These are phyloP conservation scores for Penicillium simplicissimum DNA, from an alignment of 495 filamentous ascomycete species.

Conservation along the genomic window DNA sequence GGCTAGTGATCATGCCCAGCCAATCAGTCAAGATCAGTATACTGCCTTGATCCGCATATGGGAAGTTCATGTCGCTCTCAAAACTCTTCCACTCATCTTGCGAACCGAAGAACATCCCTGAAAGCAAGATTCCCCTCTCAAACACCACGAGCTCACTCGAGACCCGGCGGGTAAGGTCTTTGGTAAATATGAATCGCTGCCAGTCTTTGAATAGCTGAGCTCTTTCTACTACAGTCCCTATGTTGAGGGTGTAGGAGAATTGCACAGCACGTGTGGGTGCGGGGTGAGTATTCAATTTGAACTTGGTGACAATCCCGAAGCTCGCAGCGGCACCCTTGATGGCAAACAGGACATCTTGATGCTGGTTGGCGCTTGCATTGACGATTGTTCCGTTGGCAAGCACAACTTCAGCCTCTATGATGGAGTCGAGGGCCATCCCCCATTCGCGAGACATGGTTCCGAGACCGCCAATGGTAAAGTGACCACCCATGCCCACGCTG, in stretches of 20 bases:
- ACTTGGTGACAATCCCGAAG: slow-evolving; percentile 51
- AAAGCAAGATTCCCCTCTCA: slow-evolving; percentile 30
- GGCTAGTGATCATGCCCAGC: slow-evolving; percentile 51
- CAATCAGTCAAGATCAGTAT: slow-evolving; percentile 54
- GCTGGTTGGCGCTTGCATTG: slow-evolving; percentile 31
- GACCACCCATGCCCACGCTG: slow-evolving; percentile 67
- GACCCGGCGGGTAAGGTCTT: slow-evolving; percentile 54
- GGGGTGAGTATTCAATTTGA: slow-evolving; percentile 43
- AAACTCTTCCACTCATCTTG: slow-evolving; percentile 40
- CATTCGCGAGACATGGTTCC: slow-evolving; percentile 62
- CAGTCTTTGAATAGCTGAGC: slow-evolving; percentile 42
- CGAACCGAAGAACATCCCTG: slow-evolving; percentile 45
- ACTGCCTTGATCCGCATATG: slow-evolving; percentile 24
- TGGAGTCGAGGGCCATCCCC: slow-evolving; percentile 65
- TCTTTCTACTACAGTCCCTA: slow-evolving; percentile 28
- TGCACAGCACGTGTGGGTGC: slow-evolving; percentile 38
- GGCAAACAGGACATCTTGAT: slow-evolving; percentile 56
- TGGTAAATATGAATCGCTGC: slow-evolving; percentile 38
- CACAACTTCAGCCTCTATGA: slow-evolving; percentile 61
- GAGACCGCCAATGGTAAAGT: slow-evolving; percentile 70
- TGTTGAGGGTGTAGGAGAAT: slow-evolving; percentile 40
- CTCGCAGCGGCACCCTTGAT: slow-evolving; percentile 48
- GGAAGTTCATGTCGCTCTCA: slow-evolving; percentile 35
- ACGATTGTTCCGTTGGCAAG: slow-evolving; percentile 57
- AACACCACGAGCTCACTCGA: slow-evolving; percentile 38